A percentile compares a stretch with the other conserved stretches of the same genome.
Evolutionary conservation across 257 asterid genomes (phyloP).

Genomic region (Mentha longifolia): DNA sequence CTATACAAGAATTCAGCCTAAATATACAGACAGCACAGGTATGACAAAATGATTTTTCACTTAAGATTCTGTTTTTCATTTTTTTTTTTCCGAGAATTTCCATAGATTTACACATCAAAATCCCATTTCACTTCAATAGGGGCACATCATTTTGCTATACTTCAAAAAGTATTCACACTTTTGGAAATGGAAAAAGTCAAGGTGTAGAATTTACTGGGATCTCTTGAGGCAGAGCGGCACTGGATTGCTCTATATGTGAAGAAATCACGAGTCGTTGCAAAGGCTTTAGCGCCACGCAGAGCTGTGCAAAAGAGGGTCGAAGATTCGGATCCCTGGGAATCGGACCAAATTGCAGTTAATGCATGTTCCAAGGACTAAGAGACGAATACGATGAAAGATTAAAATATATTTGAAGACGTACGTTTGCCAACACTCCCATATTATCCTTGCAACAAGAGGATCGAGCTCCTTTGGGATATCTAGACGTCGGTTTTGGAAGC

Average conservation of each 20-base stretch:
- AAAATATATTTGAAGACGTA: slow-evolving; percentile 37
- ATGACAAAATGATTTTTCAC: slow-evolving; percentile 1
- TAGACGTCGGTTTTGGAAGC: slow-evolving; percentile 95
- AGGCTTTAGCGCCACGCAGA: slow-evolving; percentile 82
- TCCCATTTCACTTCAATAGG: slow-evolving; percentile 2
- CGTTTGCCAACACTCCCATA: slow-evolving; percentile 99
- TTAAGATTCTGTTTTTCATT: not conserved
- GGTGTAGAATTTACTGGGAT: slow-evolving; percentile 71
- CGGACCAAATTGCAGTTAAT: slow-evolving; percentile 12
- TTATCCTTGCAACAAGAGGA: slow-evolving; percentile 90
- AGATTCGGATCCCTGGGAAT: slow-evolving; percentile 80
- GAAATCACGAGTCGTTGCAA: slow-evolving; percentile 83
- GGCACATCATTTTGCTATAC: slow-evolving; percentile 26
- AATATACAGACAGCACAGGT: slow-evolving; percentile 5
- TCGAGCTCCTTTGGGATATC: slow-evolving; percentile 98
- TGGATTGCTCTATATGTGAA: slow-evolving; percentile 61
- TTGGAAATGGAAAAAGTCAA: slow-evolving; percentile 28
- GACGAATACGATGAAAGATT: not conserved
- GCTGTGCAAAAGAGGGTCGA: slow-evolving; percentile 95
- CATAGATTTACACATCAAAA: slow-evolving; percentile 18
- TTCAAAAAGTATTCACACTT: slow-evolving; percentile 27
- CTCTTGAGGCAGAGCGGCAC: slow-evolving; percentile 55
- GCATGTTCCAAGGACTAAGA: slow-evolving; percentile 7
- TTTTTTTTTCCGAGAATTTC: not conserved
- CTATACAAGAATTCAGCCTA: slow-evolving; percentile 25